A percentile compares a stretch with the other conserved stretches of the same genome.
Evolutionary conservation across 768 basidiomycete species (phyloP).

Genomic region (Leccinum ochraceum): DNA sequence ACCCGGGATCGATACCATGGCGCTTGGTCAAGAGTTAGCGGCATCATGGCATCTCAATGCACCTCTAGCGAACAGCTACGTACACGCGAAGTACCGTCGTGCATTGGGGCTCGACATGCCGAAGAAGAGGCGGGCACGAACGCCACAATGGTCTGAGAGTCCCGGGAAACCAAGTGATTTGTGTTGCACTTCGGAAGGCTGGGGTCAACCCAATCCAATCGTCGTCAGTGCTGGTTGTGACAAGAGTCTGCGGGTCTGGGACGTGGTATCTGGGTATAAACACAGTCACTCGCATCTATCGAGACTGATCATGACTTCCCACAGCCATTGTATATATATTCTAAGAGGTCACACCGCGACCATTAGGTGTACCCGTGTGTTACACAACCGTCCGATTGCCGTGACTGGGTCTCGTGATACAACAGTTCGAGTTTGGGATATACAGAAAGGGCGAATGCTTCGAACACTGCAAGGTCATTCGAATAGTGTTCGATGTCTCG

Average conservation of each 20-base stretch:
- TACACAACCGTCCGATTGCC: slow-evolving; percentile 86
- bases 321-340: slow-evolving; percentile 69
- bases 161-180: slow-evolving; percentile 47
- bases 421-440: slow-evolving; percentile 90
- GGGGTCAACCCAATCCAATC: slow-evolving; percentile 83
- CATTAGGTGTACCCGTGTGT: slow-evolving; percentile 84
- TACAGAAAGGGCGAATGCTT: slow-evolving; percentile 72
- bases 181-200: slow-evolving; percentile 76
- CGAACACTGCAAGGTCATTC: slow-evolving; percentile 74
- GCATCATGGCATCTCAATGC: slow-evolving; percentile 1
- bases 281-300: background rate
- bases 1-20: slow-evolving; percentile 10
- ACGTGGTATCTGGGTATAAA: slow-evolving; percentile 77
- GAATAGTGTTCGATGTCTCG: slow-evolving; percentile 83
- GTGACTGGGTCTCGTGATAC: slow-evolving; percentile 88
- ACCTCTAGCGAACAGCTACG: slow-evolving; percentile 23
- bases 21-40: slow-evolving; percentile 8
- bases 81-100: slow-evolving; percentile 40
- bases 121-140: slow-evolving; percentile 26
- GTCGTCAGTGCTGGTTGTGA: slow-evolving; percentile 95
- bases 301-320: slow-evolving; percentile 3
- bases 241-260: slow-evolving; percentile 90
- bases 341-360: slow-evolving; percentile 88
- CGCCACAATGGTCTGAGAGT: slow-evolving; percentile 9
- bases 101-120: slow-evolving; percentile 49